Evolutionary conservation across 495 filamentous ascomycete genomes (phyloP).

Genomic region (Glutinoglossum americanum): DNA sequence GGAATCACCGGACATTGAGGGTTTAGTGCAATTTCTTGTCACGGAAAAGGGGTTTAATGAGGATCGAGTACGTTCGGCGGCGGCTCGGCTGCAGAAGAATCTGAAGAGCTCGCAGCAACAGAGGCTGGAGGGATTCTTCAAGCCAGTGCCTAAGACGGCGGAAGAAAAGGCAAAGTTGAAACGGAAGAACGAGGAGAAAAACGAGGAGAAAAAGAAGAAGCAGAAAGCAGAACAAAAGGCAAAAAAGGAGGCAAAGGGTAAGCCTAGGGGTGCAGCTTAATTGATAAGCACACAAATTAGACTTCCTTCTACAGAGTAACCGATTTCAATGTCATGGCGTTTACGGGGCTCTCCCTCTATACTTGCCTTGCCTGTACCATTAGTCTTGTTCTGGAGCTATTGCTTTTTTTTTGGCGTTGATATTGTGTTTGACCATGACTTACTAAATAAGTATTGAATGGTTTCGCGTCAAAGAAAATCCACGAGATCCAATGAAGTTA

Average conservation of each 20-base stretch:
- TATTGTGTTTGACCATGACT: not conserved
- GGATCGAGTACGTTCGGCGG: slow-evolving; percentile 65
- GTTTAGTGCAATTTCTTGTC: slow-evolving; percentile 70
- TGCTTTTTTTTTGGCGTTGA: not conserved
- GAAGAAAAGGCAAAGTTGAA: slow-evolving; percentile 81
- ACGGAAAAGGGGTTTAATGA: slow-evolving; percentile 92
- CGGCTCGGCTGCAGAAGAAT: slow-evolving; percentile 59
- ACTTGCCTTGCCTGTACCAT: not conserved
- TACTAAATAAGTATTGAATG: not conserved
- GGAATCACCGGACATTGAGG: slow-evolving; percentile 80
- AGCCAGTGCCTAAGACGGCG: slow-evolving; percentile 70
- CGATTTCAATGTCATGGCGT: not conserved
- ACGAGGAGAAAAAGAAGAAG: slow-evolving; percentile 88
- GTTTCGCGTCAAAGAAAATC: no score
- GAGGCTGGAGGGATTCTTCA: slow-evolving; percentile 94
- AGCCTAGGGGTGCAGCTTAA: slow-evolving; percentile 50
- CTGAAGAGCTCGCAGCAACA: slow-evolving; percentile 76
- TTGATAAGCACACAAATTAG: not conserved
- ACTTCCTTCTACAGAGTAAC: not conserved
- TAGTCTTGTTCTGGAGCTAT: not conserved
- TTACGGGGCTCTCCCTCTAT: not conserved
- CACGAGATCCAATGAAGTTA: no score
- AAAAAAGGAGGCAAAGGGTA: slow-evolving; percentile 76
- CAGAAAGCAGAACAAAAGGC: slow-evolving; percentile 62
- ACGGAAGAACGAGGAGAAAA: slow-evolving; percentile 65